These are phyloP conservation scores for Cymodocea nodosa DNA, from an alignment of 116 monocot genomes.

Conservation along the genomic window DNA sequence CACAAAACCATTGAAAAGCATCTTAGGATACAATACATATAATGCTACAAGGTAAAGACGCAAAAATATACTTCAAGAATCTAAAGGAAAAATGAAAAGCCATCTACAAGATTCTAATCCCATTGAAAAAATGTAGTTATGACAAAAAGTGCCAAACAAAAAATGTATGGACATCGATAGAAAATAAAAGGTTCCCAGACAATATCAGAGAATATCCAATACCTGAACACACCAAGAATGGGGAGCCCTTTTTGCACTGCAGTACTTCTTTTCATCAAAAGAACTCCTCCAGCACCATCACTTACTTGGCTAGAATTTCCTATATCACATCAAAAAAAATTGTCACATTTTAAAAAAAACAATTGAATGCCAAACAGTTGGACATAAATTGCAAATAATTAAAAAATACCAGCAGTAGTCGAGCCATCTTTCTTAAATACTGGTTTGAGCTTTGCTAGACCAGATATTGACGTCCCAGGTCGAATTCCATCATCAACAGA, in stretches of 20 bases:
- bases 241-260: slow-evolving; percentile 73
- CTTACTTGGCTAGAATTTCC: slow-evolving; percentile 98
- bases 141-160: no score
- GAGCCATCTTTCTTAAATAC: slow-evolving; percentile 92
- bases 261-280: slow-evolving; percentile 85
- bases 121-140: not conserved
- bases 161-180: not conserved
- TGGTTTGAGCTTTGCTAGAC: slow-evolving; percentile 77
- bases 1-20: no score
- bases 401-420: slow-evolving; percentile 79
- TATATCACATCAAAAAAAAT: slow-evolving; percentile 9
- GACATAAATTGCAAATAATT: not conserved
- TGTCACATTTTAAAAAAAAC: not conserved
- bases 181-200: not conserved
- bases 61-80: not conserved
- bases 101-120: not conserved
- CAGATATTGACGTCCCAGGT: slow-evolving; percentile 49
- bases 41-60: not conserved
- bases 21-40: no score
- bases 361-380: not conserved
- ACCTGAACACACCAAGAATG: slow-evolving; percentile 92
- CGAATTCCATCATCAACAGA: slow-evolving; percentile 94
- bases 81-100: not conserved
- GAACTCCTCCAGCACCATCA: slow-evolving; percentile 98
- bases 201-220: not conserved